Evolutionary conservation across 208 protist genomes (phyloP).

Genomic region (Crithidia sp.): DNA sequence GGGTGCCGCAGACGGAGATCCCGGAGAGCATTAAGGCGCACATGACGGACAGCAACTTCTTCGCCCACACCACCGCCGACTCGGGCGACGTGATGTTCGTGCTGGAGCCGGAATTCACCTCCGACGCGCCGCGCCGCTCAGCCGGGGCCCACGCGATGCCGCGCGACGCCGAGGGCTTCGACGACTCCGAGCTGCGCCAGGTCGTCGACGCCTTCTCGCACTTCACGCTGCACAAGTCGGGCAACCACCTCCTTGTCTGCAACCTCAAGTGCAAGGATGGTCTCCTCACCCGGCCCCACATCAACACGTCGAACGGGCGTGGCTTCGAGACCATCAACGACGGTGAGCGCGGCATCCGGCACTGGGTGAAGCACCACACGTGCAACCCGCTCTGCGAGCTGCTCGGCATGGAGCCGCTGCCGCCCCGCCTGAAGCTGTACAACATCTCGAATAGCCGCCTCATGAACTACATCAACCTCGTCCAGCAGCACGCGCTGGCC

Average conservation of each 20-base stretch:
- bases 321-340: constrained; percentile 46
- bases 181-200: constrained; percentile 29
- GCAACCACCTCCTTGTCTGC: constrained; percentile 36
- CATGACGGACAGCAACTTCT: constrained; percentile 23
- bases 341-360: constrained; percentile 35
- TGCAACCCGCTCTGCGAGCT: constrained; percentile 36
- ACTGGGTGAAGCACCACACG: constrained; percentile 35
- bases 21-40: constrained; percentile 21
- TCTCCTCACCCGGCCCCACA: constrained; percentile 44
- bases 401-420: constrained; percentile 26
- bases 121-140: constrained; percentile 6
- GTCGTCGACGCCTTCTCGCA: constrained; percentile 70
- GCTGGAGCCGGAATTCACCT: constrained; percentile 29
- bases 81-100: constrained; percentile 40
- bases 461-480: constrained; percentile 27
- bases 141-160: constrained; percentile 11
- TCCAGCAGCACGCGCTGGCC: constrained; percentile 25
- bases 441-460: constrained; percentile 24
- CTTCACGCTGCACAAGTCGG: constrained; percentile 44
- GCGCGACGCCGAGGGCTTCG: constrained; percentile 29
- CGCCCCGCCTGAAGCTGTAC: constrained; percentile 28
- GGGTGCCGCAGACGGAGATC: constrained; percentile 23
- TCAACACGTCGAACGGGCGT: constrained; percentile 37
- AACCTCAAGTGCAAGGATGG: constrained; percentile 42
- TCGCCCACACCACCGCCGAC: constrained; percentile 28